Evolutionary conservation across 2,329 filamentous ascomycete species (phyloP).

Genomic region (Exophiala spinifera): DNA sequence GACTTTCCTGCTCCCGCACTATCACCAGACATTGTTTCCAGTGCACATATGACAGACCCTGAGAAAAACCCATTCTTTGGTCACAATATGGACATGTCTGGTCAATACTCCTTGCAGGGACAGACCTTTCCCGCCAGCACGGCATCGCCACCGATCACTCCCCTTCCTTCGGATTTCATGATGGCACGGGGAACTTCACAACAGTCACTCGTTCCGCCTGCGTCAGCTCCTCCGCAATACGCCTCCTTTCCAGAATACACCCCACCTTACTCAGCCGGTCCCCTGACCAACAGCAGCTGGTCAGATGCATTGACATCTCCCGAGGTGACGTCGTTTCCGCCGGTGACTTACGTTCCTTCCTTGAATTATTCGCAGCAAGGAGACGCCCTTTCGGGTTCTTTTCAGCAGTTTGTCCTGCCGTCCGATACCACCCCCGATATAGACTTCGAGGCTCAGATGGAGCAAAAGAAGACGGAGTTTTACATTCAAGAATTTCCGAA

Average conservation of each 20-base stretch:
- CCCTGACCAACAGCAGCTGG: constrained; percentile 43
- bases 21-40: constrained; percentile 16
- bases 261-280: constrained; percentile 36
- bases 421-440: constrained; percentile 24
- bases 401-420: constrained; percentile 29
- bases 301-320: constrained; percentile 43
- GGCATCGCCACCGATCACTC: constrained; percentile 45
- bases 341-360: constrained; percentile 39
- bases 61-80: constrained; percentile 29
- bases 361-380: constrained; percentile 32
- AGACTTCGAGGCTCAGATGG: constrained; percentile 21
- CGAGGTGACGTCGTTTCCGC: constrained; percentile 37
- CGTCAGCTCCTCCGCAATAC: constrained; percentile 45
- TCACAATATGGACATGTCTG: constrained; percentile 14
- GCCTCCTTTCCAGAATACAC: constrained; percentile 43
- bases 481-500: constrained; percentile 45
- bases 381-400: constrained; percentile 35
- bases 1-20: constrained; percentile 19
- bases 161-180: constrained; percentile 39
- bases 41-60: constrained; percentile 9
- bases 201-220: constrained; percentile 37
- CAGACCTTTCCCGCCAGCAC: constrained; percentile 26
- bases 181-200: constrained; percentile 27
- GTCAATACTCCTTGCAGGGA: constrained; percentile 11
- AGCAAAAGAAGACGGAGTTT: constrained; percentile 40